Evolutionary conservation across 345 rosid genomes (phyloP).

Genomic region (Euphorbia pulcherrima): DNA sequence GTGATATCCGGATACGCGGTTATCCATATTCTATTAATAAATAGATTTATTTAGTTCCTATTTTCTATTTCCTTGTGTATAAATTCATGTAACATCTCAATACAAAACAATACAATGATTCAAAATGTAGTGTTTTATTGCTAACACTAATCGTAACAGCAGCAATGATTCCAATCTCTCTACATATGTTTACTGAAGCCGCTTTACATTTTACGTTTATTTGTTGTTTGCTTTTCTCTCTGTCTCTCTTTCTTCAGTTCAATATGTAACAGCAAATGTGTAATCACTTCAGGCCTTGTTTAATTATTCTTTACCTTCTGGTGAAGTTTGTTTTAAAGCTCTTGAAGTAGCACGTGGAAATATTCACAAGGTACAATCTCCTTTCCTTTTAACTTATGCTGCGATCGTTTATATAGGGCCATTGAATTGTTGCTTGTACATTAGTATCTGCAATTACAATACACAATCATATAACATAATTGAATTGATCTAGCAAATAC

Average conservation of each 20-base stretch:
- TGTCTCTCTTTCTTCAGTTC: not conserved
- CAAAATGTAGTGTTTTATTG: no score
- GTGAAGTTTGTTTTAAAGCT: constrained; percentile 73
- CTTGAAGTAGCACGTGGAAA: constrained; percentile 77
- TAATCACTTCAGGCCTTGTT: constrained; percentile 47
- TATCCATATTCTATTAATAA: constrained; percentile 11
- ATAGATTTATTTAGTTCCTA: no score
- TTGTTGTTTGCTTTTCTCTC: not conserved
- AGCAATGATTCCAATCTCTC: no score
- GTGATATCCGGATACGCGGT: constrained; percentile 94
- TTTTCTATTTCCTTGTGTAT: no score
- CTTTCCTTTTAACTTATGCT: not conserved
- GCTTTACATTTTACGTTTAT: not conserved
- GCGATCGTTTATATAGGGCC: not conserved
- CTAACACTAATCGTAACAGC: no score
- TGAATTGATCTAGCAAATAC: no score
- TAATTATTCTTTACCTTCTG: no score
- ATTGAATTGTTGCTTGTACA: not conserved
- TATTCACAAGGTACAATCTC: constrained; percentile 55
- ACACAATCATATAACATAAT: not conserved
- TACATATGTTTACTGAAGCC: constrained; percentile 20
- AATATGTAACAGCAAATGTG: not conserved
- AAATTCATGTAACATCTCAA: no score
- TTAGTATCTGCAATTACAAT: not conserved
- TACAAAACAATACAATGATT: no score